A percentile compares a stretch with the other conserved stretches of the same genome.
phyloP scores from a whole-genome alignment of 768 basidiomycete genomes.

The Termitomyces eurrhizus region DNA sequence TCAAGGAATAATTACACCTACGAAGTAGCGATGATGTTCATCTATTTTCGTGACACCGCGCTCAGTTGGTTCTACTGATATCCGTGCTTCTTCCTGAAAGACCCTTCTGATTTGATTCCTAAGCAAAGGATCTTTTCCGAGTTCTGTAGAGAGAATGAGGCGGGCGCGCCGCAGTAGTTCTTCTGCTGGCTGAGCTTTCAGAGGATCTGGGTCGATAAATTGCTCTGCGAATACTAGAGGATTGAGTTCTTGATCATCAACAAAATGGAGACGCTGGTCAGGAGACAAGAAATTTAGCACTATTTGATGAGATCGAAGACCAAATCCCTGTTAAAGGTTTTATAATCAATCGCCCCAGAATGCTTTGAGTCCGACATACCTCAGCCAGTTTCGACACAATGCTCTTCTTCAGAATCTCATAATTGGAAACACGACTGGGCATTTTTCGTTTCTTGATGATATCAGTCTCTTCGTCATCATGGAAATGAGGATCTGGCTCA shows the following conservation, averaged over 20 bases:
- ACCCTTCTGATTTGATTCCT: constrained; percentile 70
- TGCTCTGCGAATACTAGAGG: constrained; percentile 85
- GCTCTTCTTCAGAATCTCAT: constrained; percentile 80
- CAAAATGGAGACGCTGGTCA: constrained; percentile 53
- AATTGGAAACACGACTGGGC: constrained; percentile 80
- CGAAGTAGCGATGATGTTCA: constrained; percentile 68
- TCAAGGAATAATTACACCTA: constrained; percentile 28
- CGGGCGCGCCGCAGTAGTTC: constrained; percentile 72
- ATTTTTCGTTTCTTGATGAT: constrained; percentile 66
- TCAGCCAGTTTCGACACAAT: constrained; percentile 75
- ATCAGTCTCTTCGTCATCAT: constrained; percentile 61
- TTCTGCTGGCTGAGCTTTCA: constrained; percentile 53
- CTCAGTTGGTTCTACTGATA: constrained; percentile 86
- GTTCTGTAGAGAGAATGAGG: constrained; percentile 83
- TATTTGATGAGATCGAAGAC: constrained; percentile 75
- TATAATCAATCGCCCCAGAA: background rate
- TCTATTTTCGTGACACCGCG: constrained; percentile 76
- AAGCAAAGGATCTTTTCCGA: constrained; percentile 90
- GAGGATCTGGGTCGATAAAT: constrained; percentile 68
- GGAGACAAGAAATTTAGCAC: constrained; percentile 76
- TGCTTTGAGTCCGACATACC: constrained; percentile 38
- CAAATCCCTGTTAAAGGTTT: constrained; percentile 62
- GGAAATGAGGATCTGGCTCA: constrained; percentile 59
- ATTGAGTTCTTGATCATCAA: constrained; percentile 77
- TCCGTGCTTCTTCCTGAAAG: constrained; percentile 70